phyloP scores from a whole-genome alignment of 2,329 filamentous ascomycete genomes.

The Pseudomassariella vexata region DNA sequence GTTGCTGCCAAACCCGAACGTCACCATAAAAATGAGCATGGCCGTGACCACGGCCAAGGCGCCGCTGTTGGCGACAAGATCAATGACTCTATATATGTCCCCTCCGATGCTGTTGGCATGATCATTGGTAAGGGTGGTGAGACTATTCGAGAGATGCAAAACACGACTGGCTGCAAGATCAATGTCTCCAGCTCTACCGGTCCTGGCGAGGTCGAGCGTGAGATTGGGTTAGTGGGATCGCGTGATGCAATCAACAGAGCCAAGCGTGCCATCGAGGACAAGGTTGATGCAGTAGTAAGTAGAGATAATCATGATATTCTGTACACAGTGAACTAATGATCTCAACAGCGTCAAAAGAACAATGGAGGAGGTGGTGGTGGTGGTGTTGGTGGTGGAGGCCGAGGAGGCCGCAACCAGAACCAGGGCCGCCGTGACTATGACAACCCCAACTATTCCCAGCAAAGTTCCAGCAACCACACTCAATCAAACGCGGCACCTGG shows the following conservation, averaged over 20 bases:
- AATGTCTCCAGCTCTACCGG: constrained; percentile 81
- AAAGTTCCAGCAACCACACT: constrained; percentile 36
- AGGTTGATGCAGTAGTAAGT: constrained; percentile 83
- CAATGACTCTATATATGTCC: constrained; percentile 78
- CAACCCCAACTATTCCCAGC: constrained; percentile 46
- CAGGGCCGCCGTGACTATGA: constrained; percentile 47
- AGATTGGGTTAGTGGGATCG: constrained; percentile 79
- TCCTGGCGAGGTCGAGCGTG: constrained; percentile 71
- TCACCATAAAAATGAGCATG: constrained; percentile 28
- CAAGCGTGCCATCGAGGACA: constrained; percentile 82
- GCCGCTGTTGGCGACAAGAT: constrained; percentile 55
- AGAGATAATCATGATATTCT: not conserved
- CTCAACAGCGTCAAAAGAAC: constrained; percentile 47
- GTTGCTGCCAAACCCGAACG: constrained; percentile 22
- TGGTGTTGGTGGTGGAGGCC: constrained; percentile 34
- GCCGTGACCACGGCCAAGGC: constrained; percentile 33
- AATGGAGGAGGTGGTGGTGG: constrained; percentile 39
- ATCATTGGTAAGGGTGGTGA: constrained; percentile 94
- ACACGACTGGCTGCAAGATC: constrained; percentile 83
- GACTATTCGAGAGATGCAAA: constrained; percentile 92
- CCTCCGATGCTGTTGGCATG: constrained; percentile 90
- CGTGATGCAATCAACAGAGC: constrained; percentile 73
- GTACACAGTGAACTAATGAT: constrained; percentile 20
- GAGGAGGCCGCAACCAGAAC: constrained; percentile 26
- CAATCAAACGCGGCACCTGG: constrained; percentile 34